These are phyloP conservation scores for Mastigamoeba balamuthi DNA, from an alignment of 78 protist species.

Conservation along the genomic window DNA sequence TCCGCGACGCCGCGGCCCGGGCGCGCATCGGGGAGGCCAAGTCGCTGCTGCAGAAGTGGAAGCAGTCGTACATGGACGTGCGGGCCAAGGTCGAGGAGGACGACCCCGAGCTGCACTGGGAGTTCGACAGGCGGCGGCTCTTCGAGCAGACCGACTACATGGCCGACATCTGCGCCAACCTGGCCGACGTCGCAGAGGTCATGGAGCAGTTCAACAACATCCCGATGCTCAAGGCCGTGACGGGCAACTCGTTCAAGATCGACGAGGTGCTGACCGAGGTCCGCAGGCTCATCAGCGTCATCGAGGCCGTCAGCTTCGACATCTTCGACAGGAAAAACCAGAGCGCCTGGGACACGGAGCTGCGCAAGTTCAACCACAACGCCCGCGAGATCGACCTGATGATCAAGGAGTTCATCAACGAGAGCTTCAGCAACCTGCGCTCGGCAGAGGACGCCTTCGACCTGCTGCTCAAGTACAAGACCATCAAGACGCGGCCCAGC, in stretches of 20 bases:
- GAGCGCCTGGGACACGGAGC: neutral
- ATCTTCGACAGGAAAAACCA: neutral
- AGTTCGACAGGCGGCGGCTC: constrained; percentile 59
- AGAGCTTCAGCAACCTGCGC: constrained; percentile 59
- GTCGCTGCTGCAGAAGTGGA: constrained; percentile 14
- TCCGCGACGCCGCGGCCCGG: neutral
- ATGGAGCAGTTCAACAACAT: constrained; percentile 30
- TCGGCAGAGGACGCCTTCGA: constrained; percentile 69
- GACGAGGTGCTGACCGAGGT: constrained; percentile 40
- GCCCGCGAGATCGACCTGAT: constrained; percentile 2
- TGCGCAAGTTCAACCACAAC: neutral
- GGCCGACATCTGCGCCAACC: constrained; percentile 38
- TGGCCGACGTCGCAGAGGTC: constrained; percentile 18
- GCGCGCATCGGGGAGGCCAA: neutral
- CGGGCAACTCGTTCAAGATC: constrained; percentile 55
- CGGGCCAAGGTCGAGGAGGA: constrained; percentile 56
- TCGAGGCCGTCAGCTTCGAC: constrained; percentile 49
- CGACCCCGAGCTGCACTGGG: constrained; percentile 73
- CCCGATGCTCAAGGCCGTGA: constrained; percentile 61
- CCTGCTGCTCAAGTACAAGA: constrained; percentile 60
- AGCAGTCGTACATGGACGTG: constrained; percentile 12
- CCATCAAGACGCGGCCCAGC: constrained; percentile 7
- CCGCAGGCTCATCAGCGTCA: constrained; percentile 17
- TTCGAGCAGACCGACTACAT: constrained; percentile 60
- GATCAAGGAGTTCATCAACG: constrained; percentile 55